Evolutionary conservation across 2,329 filamentous ascomycete genomes (phyloP), one percentile per base, ranked within the genome.

Genomic region (Cladosporium velox): DNA sequence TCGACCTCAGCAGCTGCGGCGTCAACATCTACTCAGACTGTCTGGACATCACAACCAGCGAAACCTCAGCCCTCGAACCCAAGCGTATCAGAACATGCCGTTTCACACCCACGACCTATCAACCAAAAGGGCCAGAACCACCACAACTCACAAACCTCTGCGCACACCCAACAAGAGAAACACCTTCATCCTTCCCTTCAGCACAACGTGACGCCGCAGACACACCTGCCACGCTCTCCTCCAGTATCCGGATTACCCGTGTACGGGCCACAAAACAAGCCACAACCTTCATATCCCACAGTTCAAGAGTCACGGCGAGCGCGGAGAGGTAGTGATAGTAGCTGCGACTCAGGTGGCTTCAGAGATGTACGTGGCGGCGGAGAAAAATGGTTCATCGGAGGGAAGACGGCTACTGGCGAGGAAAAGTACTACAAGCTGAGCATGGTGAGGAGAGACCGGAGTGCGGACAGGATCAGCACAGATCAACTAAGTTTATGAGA

Each of bases 371-470:
- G 89, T 3, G 90, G 92, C 67, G 90, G 89, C 2, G 85, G 86
- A 1, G 91, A 93, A 70, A 92, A 91, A 79, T 92, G 90, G 89
- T 93, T 93, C 73, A 91, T 93, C 64, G 91, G 91, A 26, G 91
- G 91, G 7, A 82, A 90, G 74, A 93, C 90, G 32, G 90, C 90
- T 1, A 84, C 80, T 1, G 91, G 91, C n/a, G 91, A 93, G 73
- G 91, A 93, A 76, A 86, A 87, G 73, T 93, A 92, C 79, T 93
- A 93, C 78, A 92, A 92, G 80, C 80, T 93, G 54, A 90, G 90
- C 52, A 90, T 93, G 70, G 87, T 93, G 59, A 86, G 88, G 75
- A 81, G 90, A 65, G 87, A 91, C 66, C 83, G 87, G 74, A 93
- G 91, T 76, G 88, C 89, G 64, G 91, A 93, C 75, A 84, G 90